phyloP scores from a whole-genome alignment of 2,329 filamentous ascomycete genomes.

The Tetracladium maxilliforme region DNA sequence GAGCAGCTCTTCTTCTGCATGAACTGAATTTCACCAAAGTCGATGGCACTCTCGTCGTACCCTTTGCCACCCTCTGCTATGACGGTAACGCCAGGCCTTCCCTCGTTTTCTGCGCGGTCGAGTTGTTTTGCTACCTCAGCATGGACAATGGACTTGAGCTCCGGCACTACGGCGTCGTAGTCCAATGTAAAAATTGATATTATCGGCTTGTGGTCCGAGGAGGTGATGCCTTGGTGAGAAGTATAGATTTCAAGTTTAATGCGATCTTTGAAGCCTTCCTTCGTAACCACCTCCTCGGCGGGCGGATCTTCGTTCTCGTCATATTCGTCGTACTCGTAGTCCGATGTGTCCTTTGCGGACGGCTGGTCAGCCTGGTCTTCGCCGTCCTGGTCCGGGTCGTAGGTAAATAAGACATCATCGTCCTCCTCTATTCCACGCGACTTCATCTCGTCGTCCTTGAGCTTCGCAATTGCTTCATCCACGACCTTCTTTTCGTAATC shows the following conservation, averaged over 20 bases:
- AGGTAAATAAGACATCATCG: conserved; percentile 77
- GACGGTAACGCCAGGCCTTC: conserved; percentile 66
- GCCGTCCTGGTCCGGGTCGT: conserved; percentile 70
- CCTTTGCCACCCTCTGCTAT: conserved; percentile 52
- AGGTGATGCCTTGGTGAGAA: conserved; percentile 78
- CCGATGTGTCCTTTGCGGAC: conserved; percentile 27
- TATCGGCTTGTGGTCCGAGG: conserved; percentile 91
- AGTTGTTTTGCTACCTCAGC: conserved; percentile 78
- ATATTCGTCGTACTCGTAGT: conserved; percentile 39
- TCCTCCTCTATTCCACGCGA: conserved; percentile 67
- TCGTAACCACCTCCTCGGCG: conserved; percentile 34
- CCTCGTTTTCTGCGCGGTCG: conserved; percentile 85
- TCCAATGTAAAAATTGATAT: conserved; percentile 69
- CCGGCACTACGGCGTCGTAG: conserved; percentile 75
- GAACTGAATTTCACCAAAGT: conserved; percentile 66
- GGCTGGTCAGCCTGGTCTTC: conserved; percentile 26
- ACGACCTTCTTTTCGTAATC: conserved; percentile 46
- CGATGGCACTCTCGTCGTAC: conserved; percentile 34
- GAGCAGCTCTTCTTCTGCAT: conserved; percentile 48
- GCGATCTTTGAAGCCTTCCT: conserved; percentile 39
- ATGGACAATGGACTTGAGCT: conserved; percentile 71
- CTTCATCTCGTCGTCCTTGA: conserved; percentile 75
- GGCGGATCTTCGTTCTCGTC: conserved; percentile 26
- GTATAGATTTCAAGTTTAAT: conserved; percentile 55
- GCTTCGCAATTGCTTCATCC: conserved; percentile 52